Percentiles rank a stretch among this genome's conserved stretches.
Evolutionary conservation across 768 basidiomycete genomes (phyloP).

Genomic region (Rhodosporidiobolus sp.): DNA sequence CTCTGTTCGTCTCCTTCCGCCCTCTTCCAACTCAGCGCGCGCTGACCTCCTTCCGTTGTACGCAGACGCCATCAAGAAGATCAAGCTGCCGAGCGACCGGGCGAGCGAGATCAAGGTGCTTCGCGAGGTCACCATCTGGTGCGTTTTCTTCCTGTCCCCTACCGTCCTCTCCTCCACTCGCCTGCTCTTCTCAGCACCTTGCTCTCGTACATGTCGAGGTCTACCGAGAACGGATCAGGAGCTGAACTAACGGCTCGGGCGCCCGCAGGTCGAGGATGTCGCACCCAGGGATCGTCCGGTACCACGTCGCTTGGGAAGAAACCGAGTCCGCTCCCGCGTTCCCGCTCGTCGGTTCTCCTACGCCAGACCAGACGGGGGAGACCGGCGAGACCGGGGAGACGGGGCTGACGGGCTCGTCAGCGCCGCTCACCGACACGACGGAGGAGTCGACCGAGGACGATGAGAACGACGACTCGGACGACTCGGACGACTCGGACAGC

Average conservation of each 20-base stretch:
- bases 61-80: slow-evolving; percentile 43
- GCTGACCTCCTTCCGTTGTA: not conserved
- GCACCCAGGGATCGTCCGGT: slow-evolving; percentile 38
- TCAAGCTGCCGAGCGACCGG: slow-evolving; percentile 41
- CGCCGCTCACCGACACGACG: slow-evolving; percentile 5
- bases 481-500: slow-evolving; percentile 23
- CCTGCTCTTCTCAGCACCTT: too few relatives aligned
- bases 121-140: slow-evolving; percentile 45
- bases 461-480: not conserved
- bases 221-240: too few relatives aligned
- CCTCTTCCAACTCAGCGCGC: slow-evolving; percentile 5
- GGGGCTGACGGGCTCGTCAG: not conserved
- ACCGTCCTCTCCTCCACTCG: too few relatives aligned
- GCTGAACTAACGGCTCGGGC: too few relatives aligned
- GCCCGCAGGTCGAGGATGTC: slow-evolving; percentile 40
- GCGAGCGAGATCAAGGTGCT: slow-evolving; percentile 41
- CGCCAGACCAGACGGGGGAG: not conserved
- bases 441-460: slow-evolving; percentile 9
- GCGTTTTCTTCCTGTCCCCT: not conserved
- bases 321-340: slow-evolving; percentile 21
- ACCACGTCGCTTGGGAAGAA: slow-evolving; percentile 43
- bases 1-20: not conserved
- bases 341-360: not conserved
- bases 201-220: too few relatives aligned
- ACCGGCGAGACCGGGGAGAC: slow-evolving; percentile 28